Evolutionary conservation across 768 basidiomycete species (phyloP).

Genomic region (Termitomyces sp.): DNA sequence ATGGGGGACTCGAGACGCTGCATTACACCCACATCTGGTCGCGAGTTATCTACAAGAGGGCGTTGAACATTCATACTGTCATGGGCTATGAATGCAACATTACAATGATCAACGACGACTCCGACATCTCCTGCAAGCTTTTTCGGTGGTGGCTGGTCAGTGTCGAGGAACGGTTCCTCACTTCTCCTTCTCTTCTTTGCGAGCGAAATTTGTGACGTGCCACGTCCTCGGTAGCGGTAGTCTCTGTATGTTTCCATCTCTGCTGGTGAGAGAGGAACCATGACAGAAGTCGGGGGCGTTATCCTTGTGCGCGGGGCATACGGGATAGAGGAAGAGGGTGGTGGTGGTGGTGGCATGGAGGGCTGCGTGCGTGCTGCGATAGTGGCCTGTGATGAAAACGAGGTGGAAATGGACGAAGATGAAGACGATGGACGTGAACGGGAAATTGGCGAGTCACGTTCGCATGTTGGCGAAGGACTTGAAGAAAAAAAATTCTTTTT

Average conservation of each 20-base stretch:
- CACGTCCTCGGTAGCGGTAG: conserved; percentile 54
- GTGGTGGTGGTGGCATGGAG: conserved; percentile 29
- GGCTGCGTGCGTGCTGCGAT: conserved; percentile 16
- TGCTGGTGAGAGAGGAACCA: conserved; percentile 58
- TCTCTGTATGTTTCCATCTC: conserved; percentile 61
- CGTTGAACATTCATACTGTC: background rate
- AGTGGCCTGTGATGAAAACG: conserved; percentile 11
- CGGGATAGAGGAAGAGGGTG: conserved; percentile 38
- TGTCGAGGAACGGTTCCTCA: conserved; percentile 32
- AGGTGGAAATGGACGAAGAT: conserved; percentile 26
- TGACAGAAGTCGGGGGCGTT: conserved; percentile 58
- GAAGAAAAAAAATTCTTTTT: conserved; percentile 22
- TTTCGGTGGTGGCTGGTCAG: conserved; percentile 38
- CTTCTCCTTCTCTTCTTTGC: conserved; percentile 23
- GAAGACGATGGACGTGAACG: conserved; percentile 35
- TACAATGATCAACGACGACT: conserved; percentile 77
- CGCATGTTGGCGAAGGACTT: conserved; percentile 20
- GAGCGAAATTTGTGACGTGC: conserved; percentile 43
- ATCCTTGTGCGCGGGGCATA: conserved; percentile 65
- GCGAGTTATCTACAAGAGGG: conserved; percentile 69
- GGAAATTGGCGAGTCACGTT: conserved; percentile 26
- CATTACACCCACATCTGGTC: conserved; percentile 86
- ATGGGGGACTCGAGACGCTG: conserved; percentile 89
- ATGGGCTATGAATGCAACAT: conserved; percentile 27
- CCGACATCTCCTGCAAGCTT: conserved; percentile 66